Percentiles rank a stretch among this genome's conserved stretches.
Evolutionary conservation across 2,329 filamentous ascomycete species (phyloP).

Genomic region (Stenocarpella maydis): DNA sequence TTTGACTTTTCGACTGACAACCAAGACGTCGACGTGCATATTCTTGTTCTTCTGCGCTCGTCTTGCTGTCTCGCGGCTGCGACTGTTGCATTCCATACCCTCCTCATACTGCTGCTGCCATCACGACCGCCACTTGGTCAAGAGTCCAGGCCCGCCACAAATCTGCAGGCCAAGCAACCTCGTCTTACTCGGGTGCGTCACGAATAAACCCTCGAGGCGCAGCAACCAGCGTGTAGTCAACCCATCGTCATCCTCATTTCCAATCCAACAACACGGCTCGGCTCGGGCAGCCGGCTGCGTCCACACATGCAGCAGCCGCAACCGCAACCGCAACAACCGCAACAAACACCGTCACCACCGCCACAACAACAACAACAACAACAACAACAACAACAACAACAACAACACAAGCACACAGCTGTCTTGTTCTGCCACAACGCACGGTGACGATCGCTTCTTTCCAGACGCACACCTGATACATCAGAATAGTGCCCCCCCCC

Average conservation of each 20-base stretch:
- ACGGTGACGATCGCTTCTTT: constrained; percentile 1
- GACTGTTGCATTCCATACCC: no score
- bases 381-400: background rate
- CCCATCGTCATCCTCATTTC: constrained; percentile 13
- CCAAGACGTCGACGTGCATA: background rate
- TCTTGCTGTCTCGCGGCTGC: background rate
- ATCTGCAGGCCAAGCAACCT: constrained; percentile 8
- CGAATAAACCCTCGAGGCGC: constrained; percentile 12
- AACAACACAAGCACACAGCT: background rate
- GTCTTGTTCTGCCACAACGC: no score
- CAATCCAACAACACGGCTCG: constrained; percentile 8
- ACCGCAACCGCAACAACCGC: background rate
- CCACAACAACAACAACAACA: background rate
- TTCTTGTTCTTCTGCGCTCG: background rate
- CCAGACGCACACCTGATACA: constrained; percentile 12
- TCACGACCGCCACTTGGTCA: background rate
- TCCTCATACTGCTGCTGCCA: background rate
- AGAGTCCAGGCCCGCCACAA: background rate
- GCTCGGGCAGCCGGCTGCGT: no score
- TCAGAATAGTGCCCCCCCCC: constrained; percentile 24
- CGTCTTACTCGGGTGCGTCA: background rate
- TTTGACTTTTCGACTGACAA: background rate
- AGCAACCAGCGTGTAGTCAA: constrained; percentile 7
- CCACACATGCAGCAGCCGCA: no score
- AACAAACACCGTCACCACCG: background rate